These are phyloP conservation scores for Tetrapyrgos nigripes DNA, from an alignment of 1,284 basidiomycete genomes.

Conservation along the genomic window DNA sequence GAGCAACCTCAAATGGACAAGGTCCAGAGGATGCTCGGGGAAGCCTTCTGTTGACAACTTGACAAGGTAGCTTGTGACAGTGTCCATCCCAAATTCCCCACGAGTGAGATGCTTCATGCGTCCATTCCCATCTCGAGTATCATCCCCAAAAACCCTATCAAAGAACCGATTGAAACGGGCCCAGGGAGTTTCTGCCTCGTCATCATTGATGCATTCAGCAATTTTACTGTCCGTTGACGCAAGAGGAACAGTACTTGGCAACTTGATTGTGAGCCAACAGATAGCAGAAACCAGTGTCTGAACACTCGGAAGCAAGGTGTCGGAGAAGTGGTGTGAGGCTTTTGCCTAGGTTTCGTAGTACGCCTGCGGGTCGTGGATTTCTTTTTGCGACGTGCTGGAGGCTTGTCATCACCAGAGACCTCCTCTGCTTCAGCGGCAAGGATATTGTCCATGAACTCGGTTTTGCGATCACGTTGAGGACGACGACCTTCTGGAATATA, in stretches of 20 bases:
- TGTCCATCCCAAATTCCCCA: neutral
- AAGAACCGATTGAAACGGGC: neutral
- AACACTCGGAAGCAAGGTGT: no score
- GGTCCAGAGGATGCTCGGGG: neutral
- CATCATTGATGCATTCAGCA: neutral
- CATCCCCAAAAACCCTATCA: neutral
- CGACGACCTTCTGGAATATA: no score
- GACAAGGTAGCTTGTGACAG: neutral
- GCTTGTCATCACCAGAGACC: no score
- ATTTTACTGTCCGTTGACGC: neutral
- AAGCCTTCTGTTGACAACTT: neutral
- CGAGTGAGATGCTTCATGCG: neutral
- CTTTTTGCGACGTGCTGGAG: no score
- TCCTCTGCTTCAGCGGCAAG: no score
- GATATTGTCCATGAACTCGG: no score
- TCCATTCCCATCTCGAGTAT: neutral
- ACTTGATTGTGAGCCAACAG: neutral
- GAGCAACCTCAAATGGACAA: neutral
- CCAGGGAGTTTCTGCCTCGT: neutral
- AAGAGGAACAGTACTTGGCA: neutral
- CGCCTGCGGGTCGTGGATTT: no score
- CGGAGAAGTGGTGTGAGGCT: no score
- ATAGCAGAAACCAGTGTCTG: neutral
- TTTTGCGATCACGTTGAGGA: no score
- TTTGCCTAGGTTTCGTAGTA: no score